Percentiles rank a stretch among this genome's conserved stretches.
Conservation (phyloP, 2,329 filamentous ascomycete species). For the Anthostomella pinea region DNA sequence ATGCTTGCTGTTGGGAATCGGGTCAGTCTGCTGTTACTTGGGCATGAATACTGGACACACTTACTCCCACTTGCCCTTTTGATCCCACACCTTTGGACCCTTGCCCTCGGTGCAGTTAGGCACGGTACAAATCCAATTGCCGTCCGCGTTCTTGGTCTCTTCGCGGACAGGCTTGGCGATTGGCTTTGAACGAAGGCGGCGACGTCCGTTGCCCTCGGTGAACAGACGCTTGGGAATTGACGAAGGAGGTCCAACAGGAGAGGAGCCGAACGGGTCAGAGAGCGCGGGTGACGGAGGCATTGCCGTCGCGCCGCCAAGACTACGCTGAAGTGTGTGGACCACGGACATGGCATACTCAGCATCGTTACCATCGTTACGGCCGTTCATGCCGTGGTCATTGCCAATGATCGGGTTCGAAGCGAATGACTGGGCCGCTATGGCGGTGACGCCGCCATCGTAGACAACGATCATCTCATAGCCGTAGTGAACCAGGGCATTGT, state of each 20-base stretch:
- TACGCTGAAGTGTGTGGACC: too few relatives aligned
- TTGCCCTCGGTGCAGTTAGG: constrained; percentile 64
- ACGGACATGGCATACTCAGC: neutral
- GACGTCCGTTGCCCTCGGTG: too few relatives aligned
- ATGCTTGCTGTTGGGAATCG: constrained; percentile 70
- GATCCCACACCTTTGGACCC: constrained; percentile 60
- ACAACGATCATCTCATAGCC: constrained; percentile 47
- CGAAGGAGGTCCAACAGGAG: too few relatives aligned
- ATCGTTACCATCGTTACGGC: too few relatives aligned
- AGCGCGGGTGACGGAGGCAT: constrained; percentile 15
- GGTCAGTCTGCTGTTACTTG: constrained; percentile 18
- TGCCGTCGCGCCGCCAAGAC: constrained; percentile 33
- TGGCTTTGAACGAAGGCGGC: constrained; percentile 48
- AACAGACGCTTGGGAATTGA: too few relatives aligned
- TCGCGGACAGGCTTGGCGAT: constrained; percentile 59
- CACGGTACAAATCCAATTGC: constrained; percentile 74
- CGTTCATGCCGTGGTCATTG: too few relatives aligned
- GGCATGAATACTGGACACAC: constrained; percentile 36
- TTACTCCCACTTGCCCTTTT: constrained; percentile 94
- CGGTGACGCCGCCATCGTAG: constrained; percentile 46
- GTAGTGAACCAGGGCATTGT: constrained; percentile 21
- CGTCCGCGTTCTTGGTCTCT: constrained; percentile 61
- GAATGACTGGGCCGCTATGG: constrained; percentile 46
- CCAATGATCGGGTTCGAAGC: constrained; percentile 41
- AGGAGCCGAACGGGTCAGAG: constrained; percentile 17